Base-by-base conservation (phyloP, 495 filamentous ascomycete species). In the Pyrenopolyporus hunteri region DNA sequence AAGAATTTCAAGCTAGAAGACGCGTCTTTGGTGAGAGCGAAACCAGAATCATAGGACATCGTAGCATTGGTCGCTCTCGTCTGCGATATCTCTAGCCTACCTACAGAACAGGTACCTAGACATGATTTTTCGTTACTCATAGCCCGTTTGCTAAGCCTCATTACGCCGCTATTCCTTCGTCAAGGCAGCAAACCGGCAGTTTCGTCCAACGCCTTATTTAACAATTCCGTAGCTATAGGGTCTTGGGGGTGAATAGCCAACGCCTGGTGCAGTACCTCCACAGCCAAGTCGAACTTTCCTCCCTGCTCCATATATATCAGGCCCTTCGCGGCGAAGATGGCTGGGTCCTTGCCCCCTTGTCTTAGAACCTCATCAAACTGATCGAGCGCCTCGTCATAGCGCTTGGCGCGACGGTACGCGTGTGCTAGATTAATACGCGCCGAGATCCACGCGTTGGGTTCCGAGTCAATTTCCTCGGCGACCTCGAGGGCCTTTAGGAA, bases 351-450 rank as follows among this genome's bases (percentile, higher is more conserved):
- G 3, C 88, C 87, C 25, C 89, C 89, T 26, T 89, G 82, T 4
- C 90, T 80, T 22, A 92, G 82, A 65, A 97, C 93, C 63, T 90
- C 86, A 42, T 92, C 85, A 47, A 95, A 97, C 67, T 93, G 82
- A 1, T 78, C 78, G 4, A 98, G 80, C 0, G 93, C 89, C 23
- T 89, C 83, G 13, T 87, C 80, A 62, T 88, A 82, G 40, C 82
- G 77, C n/a, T 87, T 82, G 48, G 88, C 66, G 5, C 92, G 87
- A 11, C 94, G 84, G 54, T 90, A 85, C 0, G 93, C 91, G 69
- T 98, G 95, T 2, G 85, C 94, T 22, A 98, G 78, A 59, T 98
- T 98, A 4, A 89, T 89, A 23, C 91, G 85, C 2, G 91, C 93
- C 3, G 93, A 86, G 1, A 96, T 78, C 92, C 91, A 97, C 2